Evolutionary conservation across 129 eudicot species (phyloP), one percentile per base, ranked within the genome.

Genomic region (Arctium minus): DNA sequence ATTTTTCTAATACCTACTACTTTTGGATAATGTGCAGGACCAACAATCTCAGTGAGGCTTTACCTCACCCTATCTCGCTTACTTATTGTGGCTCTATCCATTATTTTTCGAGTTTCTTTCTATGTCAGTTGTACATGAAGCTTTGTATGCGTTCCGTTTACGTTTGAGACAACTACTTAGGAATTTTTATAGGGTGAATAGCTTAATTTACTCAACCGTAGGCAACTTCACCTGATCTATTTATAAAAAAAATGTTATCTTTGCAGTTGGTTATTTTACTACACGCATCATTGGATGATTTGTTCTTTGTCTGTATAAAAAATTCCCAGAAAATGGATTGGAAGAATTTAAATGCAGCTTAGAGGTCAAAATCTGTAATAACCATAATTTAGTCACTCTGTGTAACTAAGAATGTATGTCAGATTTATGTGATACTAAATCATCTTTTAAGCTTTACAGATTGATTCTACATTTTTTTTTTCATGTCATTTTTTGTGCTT

Each of bases 11-110:
- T 62, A 17, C 74, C 72, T 31, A 68, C 8, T 81, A 68, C 68
- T 77, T 22, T 77, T 83, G 70, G 56, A 32, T 50, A 46, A 70
- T 84, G 42, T 92, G 85, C 97, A 94, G 98, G 75, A 92, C 98
- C 31, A 85, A 83, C 78, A 88, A 85, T 79, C 98, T 88, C 98
- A 64, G 98, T 94, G 82, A 92, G 98, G 27, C 27, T 22, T 22
- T 22, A 22, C 27, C 27, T 22, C 27, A 22, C 27, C 27, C 27
- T 22, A 22, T 22, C 27, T 22, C 27, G 27, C 27, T 22, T 22
- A 22, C 27, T 22, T 22, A 22, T 22, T 91, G 36, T 70, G 84
- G 65, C 68, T 81, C 69, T 75, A 67, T 74, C 29, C 32, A 35
- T 73, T 31, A 29, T 7, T 22, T 82, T 72, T 35, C 31, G 44